Percentiles rank a stretch among this genome's conserved stretches.
These are phyloP conservation scores for Fragaria nilgerrensis DNA, from an alignment of 306 rosid species.

Conservation along the genomic window DNA sequence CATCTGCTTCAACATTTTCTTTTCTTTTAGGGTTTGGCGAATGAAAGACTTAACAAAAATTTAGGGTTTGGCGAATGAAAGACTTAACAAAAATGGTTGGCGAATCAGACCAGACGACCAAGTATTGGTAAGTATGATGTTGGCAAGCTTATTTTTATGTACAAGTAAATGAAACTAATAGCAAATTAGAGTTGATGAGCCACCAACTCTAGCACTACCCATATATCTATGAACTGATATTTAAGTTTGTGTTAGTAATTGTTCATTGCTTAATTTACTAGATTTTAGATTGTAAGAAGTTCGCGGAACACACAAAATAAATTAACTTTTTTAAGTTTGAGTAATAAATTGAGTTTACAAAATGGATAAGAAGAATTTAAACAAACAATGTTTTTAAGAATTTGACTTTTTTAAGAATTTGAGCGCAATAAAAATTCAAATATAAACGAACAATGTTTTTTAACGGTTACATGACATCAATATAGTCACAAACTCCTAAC, in stretches of 20 bases:
- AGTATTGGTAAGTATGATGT: background rate
- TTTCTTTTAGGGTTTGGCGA: background rate
- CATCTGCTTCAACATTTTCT: background rate
- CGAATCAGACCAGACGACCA: background rate
- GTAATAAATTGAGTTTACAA: background rate
- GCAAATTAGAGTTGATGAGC: background rate
- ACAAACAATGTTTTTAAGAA: background rate
- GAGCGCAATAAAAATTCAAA: background rate
- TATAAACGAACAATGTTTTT: background rate
- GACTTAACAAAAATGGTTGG: background rate
- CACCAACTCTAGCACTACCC: background rate
- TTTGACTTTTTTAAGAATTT: background rate
- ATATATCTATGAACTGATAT: background rate
- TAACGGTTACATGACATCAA: background rate
- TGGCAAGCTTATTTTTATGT: background rate
- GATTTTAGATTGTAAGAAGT: background rate
- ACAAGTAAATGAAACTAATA: background rate
- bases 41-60: background rate
- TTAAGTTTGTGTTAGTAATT: background rate
- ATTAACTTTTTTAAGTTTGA: background rate
- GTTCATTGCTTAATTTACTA: background rate
- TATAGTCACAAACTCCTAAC: fast-evolving
- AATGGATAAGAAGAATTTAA: background rate
- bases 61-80: background rate
- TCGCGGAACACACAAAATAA: background rate